Evolutionary conservation across 2,329 filamentous ascomycete genomes (phyloP), one percentile per base, ranked within the genome.

Genomic region (Lachnellula occidentalis): DNA sequence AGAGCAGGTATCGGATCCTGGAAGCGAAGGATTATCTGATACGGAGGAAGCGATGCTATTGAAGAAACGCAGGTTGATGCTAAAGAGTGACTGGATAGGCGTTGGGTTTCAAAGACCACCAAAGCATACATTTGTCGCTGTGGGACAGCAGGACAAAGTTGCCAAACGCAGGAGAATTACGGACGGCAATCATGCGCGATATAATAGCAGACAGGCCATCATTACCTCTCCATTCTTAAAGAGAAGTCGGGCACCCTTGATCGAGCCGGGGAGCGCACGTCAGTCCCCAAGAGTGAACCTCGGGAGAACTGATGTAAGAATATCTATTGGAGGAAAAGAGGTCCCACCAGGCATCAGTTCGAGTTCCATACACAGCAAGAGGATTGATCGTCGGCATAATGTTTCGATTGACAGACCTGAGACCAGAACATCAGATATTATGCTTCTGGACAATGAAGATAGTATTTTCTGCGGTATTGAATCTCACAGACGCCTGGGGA

Each of bases 51-150:
- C 59, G 14, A 50, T 64, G 19, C 57, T 53, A n/a, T 56, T 60
- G 27, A 68, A 62, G 48, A 65, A 57, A 53, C 56, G 55, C 45
- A 65, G 56, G 42, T 48, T 70, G 34, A 61, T 70, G 45, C 48
- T 53, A 9, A 63, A 61, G 22, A 58, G 58, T 22, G 67, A 70
- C 48, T 70, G 68, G 68, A 58, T 64, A 15, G 65, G 67, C n/a
- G 48, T 65, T 6, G 60, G 48, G 9, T 60, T 61, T 42, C 61
- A 63, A 34, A 60, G 54, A 39, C 65, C 63, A 17, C 36, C 64
- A 14, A 45, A 61, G 15, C 36, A 66, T 17, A 56, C 48, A n/a
- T 67, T 62, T 48, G 50, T 49, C 14, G 49, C 60, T 22, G 46
- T 58, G 15, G 57, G 47, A 50, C 46, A 61, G 27, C 56, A 61